Percentiles rank a stretch among this genome's conserved stretches.
Evolutionary conservation across 2,329 filamentous ascomycete species (phyloP).

Genomic region (Trichoderma guizhouense): DNA sequence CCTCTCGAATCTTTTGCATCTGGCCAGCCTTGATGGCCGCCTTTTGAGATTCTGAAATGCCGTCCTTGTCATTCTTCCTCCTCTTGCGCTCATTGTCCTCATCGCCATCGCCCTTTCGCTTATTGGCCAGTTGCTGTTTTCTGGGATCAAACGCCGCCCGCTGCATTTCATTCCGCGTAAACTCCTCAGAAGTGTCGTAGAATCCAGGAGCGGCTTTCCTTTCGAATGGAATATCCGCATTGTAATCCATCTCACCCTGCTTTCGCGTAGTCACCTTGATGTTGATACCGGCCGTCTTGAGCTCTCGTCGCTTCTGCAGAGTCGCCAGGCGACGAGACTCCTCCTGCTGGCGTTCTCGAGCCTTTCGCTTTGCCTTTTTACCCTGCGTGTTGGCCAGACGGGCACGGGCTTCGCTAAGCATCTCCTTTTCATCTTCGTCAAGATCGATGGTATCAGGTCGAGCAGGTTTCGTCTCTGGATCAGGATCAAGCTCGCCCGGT

Average conservation of each 20-base stretch:
- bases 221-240: conserved; percentile 97
- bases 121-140: conserved; percentile 78
- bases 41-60: conserved; percentile 72
- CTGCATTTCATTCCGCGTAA: conserved; percentile 75
- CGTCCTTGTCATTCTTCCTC: conserved; percentile 83
- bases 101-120: conserved; percentile 92
- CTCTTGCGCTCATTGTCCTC: conserved; percentile 78
- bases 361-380: conserved; percentile 98
- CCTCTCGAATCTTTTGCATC: conserved; percentile 90
- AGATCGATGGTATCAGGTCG: conserved; percentile 95
- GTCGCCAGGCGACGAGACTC: conserved; percentile 87
- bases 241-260: conserved; percentile 98
- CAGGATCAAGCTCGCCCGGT: conserved; percentile 93
- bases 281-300: conserved; percentile 97
- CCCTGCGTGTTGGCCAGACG: conserved; percentile 96
- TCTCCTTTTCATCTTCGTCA: conserved; percentile 99
- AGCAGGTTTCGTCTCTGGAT: conserved; percentile 93
- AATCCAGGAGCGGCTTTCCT: conserved; percentile 86
- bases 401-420: conserved; percentile 95
- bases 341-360: conserved; percentile 89
- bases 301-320: conserved; percentile 89
- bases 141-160: conserved; percentile 84
- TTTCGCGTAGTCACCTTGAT: conserved; percentile 91
- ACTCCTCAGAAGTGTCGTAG: conserved; percentile 87
- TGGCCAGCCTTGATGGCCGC: conserved; percentile 91